These are phyloP conservation scores for Malus orientalis DNA, from an alignment of 306 rosid species.

Conservation along the genomic window DNA sequence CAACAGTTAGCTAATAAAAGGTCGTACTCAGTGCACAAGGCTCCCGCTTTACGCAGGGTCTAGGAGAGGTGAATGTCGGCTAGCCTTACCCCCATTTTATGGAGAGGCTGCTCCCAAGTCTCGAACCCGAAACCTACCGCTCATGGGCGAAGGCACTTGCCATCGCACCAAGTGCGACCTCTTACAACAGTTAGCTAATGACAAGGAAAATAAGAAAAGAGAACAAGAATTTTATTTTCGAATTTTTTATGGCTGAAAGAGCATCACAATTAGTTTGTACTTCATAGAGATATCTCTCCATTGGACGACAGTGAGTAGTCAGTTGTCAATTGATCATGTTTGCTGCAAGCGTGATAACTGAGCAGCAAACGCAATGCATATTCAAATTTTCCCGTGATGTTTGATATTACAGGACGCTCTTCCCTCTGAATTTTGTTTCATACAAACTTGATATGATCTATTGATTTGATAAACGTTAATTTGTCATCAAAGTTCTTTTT, in stretches of 20 bases:
- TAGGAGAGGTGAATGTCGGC: too few relatives aligned
- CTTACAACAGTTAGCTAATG: not conserved
- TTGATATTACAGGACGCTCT: not conserved
- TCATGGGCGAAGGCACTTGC: too few relatives aligned
- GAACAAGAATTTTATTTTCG: not conserved
- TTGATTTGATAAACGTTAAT: too few relatives aligned
- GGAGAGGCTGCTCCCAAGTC: too few relatives aligned
- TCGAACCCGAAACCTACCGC: too few relatives aligned
- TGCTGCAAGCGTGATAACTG: not conserved
- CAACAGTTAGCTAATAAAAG: not conserved
- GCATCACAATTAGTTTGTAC: not conserved
- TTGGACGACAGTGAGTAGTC: conserved; percentile 3
- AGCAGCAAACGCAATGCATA: not conserved
- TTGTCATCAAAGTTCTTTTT: not conserved
- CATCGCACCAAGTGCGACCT: too few relatives aligned
- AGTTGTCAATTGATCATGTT: not conserved
- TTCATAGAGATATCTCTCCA: not conserved
- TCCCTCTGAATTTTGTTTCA: not conserved
- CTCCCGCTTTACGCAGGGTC: too few relatives aligned
- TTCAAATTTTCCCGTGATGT: not conserved
- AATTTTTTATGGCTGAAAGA: not conserved
- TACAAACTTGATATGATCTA: too few relatives aligned
- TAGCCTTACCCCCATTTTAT: too few relatives aligned
- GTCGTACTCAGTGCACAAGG: too few relatives aligned
- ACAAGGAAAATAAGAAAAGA: too few relatives aligned